Base-by-base conservation (phyloP, 2,329 filamentous ascomycete genomes). In the Saccharata proteae region DNA sequence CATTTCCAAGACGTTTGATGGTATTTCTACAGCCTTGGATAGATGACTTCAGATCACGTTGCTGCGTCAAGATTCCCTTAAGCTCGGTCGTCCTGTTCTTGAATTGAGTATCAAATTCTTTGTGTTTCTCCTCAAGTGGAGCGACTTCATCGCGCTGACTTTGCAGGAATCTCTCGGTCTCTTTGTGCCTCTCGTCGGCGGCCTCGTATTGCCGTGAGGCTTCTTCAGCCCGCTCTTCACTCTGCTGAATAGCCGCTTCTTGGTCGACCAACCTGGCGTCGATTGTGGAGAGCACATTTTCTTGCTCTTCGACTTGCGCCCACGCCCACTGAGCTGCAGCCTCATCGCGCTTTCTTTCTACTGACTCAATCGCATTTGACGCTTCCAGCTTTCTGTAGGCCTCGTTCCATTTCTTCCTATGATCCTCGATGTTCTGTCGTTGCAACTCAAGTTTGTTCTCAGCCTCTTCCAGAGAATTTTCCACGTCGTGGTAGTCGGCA, bases 401-500 rank as follows among this genome's bases (percentile, higher is more conserved):
- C 27, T 71, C 68, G 16, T 80, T 64, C 31, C 61, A 64, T 26
- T 64, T 65, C 18, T 64, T 62, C 43, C 74, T 62, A n/a, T 83
- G 59, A 10, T 60, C 55, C 8, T 63, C 58, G n/a, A 85, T 60
- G 37, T 80, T 74, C n/a, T 74, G 71, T 25, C 70, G 54, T 21
- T 74, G 71, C 16, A 65, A 65, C 7, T 64, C 58, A 1, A 83
- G 58, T 42, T 79, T 80, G 18, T 62, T 63, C 34, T 77, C 68
- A 36, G 77, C 82, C 19, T 71, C 71, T 40, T 93, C 80, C 13
- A 90, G 65, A 3, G 73, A 78, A 41, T 93, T 79, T 38, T 80
- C 75, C 10, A 94, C 74, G 35, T 93, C 64, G 36, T 77, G 73
- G 54, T 98, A 98, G 48, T 98, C 90, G 39, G 83, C 77, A 50